These are phyloP conservation scores for Singerocomus inundabilis DNA, from an alignment of 1,284 basidiomycete species.

Conservation along the genomic window DNA sequence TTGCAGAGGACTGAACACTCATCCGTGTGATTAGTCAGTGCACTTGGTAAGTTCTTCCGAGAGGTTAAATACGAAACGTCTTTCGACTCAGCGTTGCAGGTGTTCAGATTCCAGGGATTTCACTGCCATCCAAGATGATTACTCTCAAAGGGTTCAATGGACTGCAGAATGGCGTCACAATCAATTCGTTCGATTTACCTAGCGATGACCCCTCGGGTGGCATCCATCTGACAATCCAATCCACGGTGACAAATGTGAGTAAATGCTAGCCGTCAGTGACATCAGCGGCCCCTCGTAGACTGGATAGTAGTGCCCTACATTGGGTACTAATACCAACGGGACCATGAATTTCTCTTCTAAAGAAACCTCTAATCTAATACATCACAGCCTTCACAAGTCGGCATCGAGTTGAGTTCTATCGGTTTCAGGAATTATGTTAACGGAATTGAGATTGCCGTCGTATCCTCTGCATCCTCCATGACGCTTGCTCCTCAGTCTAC, in stretches of 20 bases:
- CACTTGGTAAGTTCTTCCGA: constrained; percentile 44
- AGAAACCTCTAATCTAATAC: too few relatives aligned
- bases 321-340: too few relatives aligned
- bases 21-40: constrained; percentile 40
- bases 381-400: constrained; percentile 71
- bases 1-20: not conserved
- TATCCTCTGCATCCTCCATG: constrained; percentile 49
- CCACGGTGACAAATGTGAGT: constrained; percentile 60
- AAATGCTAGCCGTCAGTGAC: not conserved
- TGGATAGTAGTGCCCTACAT: too few relatives aligned
- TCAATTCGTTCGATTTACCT: constrained; percentile 73
- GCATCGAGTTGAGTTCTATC: constrained; percentile 63
- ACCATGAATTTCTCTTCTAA: too few relatives aligned
- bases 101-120: constrained; percentile 56
- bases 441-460: constrained; percentile 58
- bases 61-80: not conserved
- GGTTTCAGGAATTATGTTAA: constrained; percentile 61
- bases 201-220: constrained; percentile 74
- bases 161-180: constrained; percentile 60
- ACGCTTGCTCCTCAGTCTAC: constrained; percentile 57
- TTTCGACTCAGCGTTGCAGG: constrained; percentile 34
- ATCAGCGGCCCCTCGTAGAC: too few relatives aligned
- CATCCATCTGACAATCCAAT: constrained; percentile 65
- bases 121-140: constrained; percentile 58
- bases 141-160: constrained; percentile 74